Evolutionary conservation across 1,284 basidiomycete species (phyloP).

Genomic region (Ceratobasidium sp.): DNA sequence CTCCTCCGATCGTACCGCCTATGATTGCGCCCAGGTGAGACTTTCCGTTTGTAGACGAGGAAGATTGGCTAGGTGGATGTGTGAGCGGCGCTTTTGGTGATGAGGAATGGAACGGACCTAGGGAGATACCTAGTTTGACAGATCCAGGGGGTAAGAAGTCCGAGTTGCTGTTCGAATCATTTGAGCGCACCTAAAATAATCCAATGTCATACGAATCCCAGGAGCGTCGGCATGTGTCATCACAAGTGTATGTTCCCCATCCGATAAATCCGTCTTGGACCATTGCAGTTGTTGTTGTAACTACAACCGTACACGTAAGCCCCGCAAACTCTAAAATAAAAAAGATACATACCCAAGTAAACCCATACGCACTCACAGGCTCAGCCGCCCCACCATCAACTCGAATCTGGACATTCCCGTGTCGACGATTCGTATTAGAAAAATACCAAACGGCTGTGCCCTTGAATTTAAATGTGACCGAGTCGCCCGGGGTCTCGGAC

Average conservation of each 20-base stretch:
- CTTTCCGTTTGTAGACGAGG: neutral
- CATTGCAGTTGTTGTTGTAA: constrained; percentile 10
- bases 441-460: constrained; percentile 8
- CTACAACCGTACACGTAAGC: neutral
- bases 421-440: neutral
- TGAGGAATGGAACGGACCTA: neutral
- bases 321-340: neutral
- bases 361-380: neutral
- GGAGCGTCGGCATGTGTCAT: constrained; percentile 7
- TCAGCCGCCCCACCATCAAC: neutral
- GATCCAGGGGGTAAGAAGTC: neutral
- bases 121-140: neutral
- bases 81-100: neutral
- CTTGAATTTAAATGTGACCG: neutral
- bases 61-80: neutral
- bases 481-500: neutral
- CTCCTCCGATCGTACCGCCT: neutral
- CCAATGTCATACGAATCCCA: constrained; percentile 1
- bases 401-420: neutral
- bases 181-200: constrained; percentile 20
- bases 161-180: neutral
- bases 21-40: neutral
- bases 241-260: constrained; percentile 4
- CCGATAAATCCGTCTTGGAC: neutral
- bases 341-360: neutral